phyloP scores from a whole-genome alignment of 495 filamentous ascomycete species.

The Parachaetomium inaequale region DNA sequence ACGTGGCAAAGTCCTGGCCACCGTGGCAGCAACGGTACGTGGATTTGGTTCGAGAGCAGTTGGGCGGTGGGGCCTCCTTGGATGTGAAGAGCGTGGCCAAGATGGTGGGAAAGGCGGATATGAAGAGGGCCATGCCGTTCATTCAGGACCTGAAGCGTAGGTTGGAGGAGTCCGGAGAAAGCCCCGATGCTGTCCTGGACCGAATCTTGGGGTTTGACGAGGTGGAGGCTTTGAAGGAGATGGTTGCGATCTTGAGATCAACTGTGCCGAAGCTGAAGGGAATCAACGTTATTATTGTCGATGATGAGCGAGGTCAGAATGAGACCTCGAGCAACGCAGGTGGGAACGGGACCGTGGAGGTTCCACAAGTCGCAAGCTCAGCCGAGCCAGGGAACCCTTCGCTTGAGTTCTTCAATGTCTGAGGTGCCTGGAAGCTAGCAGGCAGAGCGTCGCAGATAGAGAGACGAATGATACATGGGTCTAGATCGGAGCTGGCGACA shows the following conservation, averaged over 20 bases:
- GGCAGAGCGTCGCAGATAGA: too few species aligned
- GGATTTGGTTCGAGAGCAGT: constrained; percentile 57
- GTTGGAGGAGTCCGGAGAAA: neutral
- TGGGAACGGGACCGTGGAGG: too few species aligned
- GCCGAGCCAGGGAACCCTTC: neutral
- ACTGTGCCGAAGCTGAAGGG: neutral
- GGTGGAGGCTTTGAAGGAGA: neutral
- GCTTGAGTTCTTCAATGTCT: neutral
- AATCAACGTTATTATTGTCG: neutral
- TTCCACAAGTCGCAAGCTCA: constrained; percentile 13
- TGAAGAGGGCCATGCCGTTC: neutral
- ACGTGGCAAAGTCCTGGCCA: constrained; percentile 66
- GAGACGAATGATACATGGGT: too few species aligned
- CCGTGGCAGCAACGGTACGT: constrained; percentile 84
- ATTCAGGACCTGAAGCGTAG: neutral
- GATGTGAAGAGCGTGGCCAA: neutral
- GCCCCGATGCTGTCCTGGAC: neutral
- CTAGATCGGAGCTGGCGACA: too few species aligned
- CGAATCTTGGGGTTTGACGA: neutral
- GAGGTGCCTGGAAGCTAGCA: too few species aligned
- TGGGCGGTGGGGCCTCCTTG: neutral
- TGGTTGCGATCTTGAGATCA: neutral
- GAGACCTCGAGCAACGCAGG: too few species aligned
- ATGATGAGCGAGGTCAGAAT: neutral
- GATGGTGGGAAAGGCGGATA: neutral